phyloP scores from a whole-genome alignment of 2,329 filamentous ascomycete species.

The Ceratocystis albifundus region DNA sequence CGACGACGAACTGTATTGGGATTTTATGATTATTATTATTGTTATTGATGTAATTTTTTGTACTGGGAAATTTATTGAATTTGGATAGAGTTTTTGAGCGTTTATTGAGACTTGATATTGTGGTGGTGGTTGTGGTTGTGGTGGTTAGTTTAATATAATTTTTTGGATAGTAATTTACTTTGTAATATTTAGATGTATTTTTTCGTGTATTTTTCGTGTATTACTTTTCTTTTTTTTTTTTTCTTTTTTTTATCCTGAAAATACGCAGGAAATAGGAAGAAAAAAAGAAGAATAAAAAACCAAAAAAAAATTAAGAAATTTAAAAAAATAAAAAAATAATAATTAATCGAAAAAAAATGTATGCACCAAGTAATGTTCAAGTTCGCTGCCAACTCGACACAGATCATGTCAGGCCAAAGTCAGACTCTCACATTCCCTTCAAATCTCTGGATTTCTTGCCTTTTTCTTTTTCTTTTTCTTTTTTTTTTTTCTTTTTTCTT shows the following conservation, averaged over 20 bases:
- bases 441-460: background rate
- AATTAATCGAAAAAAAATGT: no score
- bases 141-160: background rate
- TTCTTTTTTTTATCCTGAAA: background rate
- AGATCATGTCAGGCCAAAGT: background rate
- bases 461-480: background rate
- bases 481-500: slow-evolving; percentile 12
- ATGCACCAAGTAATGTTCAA: no score
- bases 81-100: no score
- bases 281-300: no score
- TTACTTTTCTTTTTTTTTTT: background rate
- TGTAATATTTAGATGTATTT: background rate
- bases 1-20: no score
- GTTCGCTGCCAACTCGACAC: background rate
- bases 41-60: no score
- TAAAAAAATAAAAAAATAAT: no score
- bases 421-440: slow-evolving; percentile 6
- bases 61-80: no score
- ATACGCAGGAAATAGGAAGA: background rate
- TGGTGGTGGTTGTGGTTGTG: background rate
- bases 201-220: background rate
- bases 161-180: background rate
- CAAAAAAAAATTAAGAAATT: no score
- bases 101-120: background rate
- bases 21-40: no score